These are phyloP conservation scores for Kodamaea ohmeri DNA, from an alignment of 1,139 yeast genomes.

Conservation along the genomic window DNA sequence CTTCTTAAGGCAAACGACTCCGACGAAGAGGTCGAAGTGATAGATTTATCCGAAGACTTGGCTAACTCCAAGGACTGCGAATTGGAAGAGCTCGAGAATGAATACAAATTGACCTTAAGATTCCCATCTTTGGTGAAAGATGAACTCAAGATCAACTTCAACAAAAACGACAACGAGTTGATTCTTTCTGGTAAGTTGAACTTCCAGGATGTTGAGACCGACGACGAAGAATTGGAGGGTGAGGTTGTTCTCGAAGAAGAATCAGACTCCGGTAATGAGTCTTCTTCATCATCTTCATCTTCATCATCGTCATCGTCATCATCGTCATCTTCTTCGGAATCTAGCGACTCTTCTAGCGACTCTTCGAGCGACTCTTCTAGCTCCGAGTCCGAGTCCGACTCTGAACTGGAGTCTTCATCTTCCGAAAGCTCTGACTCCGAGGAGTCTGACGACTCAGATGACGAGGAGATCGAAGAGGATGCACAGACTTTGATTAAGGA, in stretches of 20 bases:
- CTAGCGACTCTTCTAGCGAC: conserved; percentile 5
- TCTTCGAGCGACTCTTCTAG: conserved; percentile 7
- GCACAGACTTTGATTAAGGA: conserved; percentile 40
- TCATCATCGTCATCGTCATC: conserved; percentile 19
- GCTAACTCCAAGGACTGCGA: conserved; percentile 47
- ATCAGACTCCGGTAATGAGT: conserved; percentile 3
- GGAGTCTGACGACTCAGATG: conserved; percentile 18
- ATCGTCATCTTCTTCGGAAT: conserved; percentile 13
- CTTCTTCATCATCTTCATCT: conserved; percentile 16
- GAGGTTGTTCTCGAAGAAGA: conserved; percentile 8
- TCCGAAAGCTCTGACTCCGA: conserved; percentile 15
- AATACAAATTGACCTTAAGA: conserved; percentile 43
- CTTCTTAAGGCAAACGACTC: conserved; percentile 28
- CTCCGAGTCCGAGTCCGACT: conserved; percentile 11
- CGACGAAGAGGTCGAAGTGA: conserved; percentile 38
- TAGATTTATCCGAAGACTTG: conserved; percentile 45
- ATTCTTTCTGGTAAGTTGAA: conserved; percentile 43
- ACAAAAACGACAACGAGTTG: conserved; percentile 44
- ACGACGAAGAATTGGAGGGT: conserved; percentile 10
- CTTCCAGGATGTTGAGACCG: conserved; percentile 25
- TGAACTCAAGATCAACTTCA: conserved; percentile 42
- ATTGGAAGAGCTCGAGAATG: conserved; percentile 38
- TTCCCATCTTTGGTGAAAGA: conserved; percentile 45
- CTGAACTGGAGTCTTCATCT: conserved; percentile 14
- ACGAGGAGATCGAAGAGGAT: conserved; percentile 44